A percentile compares a stretch with the other conserved stretches of the same genome.
Conservation (phyloP, 495 filamentous ascomycete species). For the Neurospora sp. region DNA sequence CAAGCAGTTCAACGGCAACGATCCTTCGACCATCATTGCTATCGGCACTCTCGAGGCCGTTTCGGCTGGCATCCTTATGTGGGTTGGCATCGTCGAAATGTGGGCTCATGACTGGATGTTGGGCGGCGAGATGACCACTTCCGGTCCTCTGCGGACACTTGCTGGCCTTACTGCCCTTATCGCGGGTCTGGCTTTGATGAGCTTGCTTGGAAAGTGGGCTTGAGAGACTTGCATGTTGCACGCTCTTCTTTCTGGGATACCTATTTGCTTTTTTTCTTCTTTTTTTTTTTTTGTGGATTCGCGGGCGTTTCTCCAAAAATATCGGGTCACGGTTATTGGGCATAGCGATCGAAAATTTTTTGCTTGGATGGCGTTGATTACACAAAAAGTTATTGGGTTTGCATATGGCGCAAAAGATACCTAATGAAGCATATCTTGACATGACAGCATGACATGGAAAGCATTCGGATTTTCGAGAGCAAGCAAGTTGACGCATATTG, state of each 20-base stretch:
- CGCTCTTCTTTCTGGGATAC: constrained; percentile 1
- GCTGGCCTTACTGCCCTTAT: constrained; percentile 13
- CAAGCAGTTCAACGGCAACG: constrained; percentile 45
- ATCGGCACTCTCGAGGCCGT: constrained; percentile 50
- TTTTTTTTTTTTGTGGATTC: neutral
- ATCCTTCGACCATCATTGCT: constrained; percentile 41
- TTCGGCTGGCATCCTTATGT: constrained; percentile 48
- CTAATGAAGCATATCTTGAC: neutral
- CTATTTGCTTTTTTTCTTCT: neutral
- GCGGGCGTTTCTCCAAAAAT: neutral
- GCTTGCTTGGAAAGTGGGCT: constrained; percentile 26
- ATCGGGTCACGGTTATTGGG: neutral
- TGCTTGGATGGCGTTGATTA: neutral
- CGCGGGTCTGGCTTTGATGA: constrained; percentile 20
- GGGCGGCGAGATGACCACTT: constrained; percentile 18
- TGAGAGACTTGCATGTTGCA: constrained; percentile 1
- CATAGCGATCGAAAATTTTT: neutral
- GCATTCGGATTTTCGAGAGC: neutral
- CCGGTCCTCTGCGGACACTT: constrained; percentile 11
- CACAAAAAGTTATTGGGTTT: neutral
- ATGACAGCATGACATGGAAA: neutral
- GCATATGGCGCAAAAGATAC: neutral
- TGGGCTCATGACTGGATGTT: constrained; percentile 46
- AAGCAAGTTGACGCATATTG: neutral
- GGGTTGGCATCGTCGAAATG: constrained; percentile 53